Percentiles rank a stretch among this genome's conserved stretches.
These are phyloP conservation scores for Aspergillus mulundensis DNA, from an alignment of 495 filamentous ascomycete genomes.

Conservation along the genomic window DNA sequence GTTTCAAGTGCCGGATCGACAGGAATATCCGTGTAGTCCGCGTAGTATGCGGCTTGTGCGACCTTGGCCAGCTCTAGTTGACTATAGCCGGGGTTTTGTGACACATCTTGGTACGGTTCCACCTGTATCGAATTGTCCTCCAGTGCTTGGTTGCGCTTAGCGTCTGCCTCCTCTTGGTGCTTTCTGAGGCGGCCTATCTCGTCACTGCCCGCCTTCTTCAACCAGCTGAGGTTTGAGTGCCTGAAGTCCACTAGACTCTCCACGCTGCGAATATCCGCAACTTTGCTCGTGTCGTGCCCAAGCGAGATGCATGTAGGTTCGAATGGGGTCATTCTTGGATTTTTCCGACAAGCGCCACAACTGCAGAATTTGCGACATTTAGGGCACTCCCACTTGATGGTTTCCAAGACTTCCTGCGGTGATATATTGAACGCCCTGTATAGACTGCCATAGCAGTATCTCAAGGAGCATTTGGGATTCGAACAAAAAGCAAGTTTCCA, in stretches of 20 bases:
- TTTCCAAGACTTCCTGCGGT: slow-evolving; percentile 74
- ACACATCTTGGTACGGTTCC: slow-evolving; percentile 25
- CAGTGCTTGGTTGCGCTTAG: slow-evolving; percentile 37
- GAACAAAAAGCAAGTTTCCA: slow-evolving; percentile 82
- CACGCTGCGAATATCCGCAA: slow-evolving; percentile 84
- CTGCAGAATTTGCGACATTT: slow-evolving; percentile 81
- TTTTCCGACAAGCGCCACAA: slow-evolving; percentile 67
- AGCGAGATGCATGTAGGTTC: slow-evolving; percentile 78
- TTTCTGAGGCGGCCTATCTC: slow-evolving; percentile 45
- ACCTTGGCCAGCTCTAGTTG: slow-evolving; percentile 24
- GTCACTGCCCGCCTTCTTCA: slow-evolving; percentile 54
- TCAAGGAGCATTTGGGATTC: slow-evolving; percentile 53
- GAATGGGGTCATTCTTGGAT: slow-evolving; percentile 61
- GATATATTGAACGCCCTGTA: slow-evolving; percentile 85
- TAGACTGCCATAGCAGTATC: slow-evolving; percentile 84
- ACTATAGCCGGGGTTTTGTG: slow-evolving; percentile 24
- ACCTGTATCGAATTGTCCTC: slow-evolving; percentile 34
- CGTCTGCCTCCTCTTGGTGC: slow-evolving; percentile 47
- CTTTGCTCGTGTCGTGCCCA: slow-evolving; percentile 80
- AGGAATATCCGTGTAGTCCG: slow-evolving; percentile 34
- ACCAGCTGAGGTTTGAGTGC: slow-evolving; percentile 74
- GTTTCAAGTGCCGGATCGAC: slow-evolving; percentile 49
- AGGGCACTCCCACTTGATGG: slow-evolving; percentile 79
- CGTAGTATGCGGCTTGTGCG: slow-evolving; percentile 18
- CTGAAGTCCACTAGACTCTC: slow-evolving; percentile 84